Evolutionary conservation across 805 yeast species (phyloP).

Genomic region (Dipodascus albidus): DNA sequence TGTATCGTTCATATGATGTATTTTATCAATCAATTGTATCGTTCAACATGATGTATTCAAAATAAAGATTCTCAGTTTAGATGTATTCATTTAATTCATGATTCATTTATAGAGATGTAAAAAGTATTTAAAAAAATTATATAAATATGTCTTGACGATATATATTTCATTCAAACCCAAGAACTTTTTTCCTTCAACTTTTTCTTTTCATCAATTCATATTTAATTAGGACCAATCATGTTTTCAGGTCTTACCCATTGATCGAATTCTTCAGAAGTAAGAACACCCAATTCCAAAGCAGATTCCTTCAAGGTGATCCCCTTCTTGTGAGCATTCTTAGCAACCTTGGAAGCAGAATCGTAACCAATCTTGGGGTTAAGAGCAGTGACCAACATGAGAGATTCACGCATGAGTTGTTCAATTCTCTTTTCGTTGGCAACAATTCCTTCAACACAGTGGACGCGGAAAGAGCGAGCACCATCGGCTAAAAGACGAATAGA

Average conservation of each 20-base stretch:
- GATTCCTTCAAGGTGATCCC: constrained; percentile 92
- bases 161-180: no score
- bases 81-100: no score
- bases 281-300: constrained; percentile 81
- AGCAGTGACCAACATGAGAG: constrained; percentile 96
- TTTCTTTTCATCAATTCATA: background rate
- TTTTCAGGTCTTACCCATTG: constrained; percentile 96
- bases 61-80: no score
- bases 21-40: no score
- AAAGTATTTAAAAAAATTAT: background rate
- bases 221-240: constrained; percentile 82
- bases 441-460: constrained; percentile 92
- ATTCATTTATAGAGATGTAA: background rate
- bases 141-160: no score
- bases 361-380: constrained; percentile 98
- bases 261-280: constrained; percentile 79
- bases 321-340: constrained; percentile 97
- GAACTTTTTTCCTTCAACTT: no score
- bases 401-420: constrained; percentile 78
- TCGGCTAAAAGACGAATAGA: constrained; percentile 85
- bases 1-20: no score
- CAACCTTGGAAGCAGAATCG: constrained; percentile 94
- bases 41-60: no score
- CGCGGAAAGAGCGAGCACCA: constrained; percentile 80
- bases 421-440: constrained; percentile 81